Evolutionary conservation across 2,329 filamentous ascomycete genomes (phyloP).

Genomic region (Xylaria sp.): DNA sequence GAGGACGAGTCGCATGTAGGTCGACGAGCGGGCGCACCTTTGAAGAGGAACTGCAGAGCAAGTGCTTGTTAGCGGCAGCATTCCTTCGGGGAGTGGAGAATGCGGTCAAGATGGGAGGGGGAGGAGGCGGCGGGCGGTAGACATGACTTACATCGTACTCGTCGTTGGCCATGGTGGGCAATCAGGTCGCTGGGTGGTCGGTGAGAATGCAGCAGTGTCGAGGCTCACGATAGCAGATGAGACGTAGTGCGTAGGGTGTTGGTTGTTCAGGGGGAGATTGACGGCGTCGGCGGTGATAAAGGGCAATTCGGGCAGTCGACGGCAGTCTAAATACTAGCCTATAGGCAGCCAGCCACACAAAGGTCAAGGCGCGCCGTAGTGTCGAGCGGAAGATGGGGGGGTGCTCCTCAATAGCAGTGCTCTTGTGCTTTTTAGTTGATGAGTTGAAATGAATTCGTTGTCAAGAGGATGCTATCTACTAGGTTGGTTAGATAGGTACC

Average conservation of each 20-base stretch:
- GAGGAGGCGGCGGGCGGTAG: slow-evolving; percentile 32
- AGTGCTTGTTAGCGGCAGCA: slow-evolving; percentile 47
- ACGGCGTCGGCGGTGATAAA: slow-evolving; percentile 35
- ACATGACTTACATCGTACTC: slow-evolving; percentile 91
- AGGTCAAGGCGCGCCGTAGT: slow-evolving; percentile 38
- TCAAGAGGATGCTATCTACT: slow-evolving; percentile 25
- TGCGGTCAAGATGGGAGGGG: slow-evolving; percentile 44
- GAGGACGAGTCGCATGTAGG: slow-evolving; percentile 38
- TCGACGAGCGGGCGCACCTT: slow-evolving; percentile 68
- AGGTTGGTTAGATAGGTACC: slow-evolving; percentile 32
- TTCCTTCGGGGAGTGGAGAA: slow-evolving; percentile 37
- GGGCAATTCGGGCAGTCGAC: slow-evolving; percentile 31
- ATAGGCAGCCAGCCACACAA: slow-evolving; percentile 36
- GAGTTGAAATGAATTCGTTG: slow-evolving; percentile 22
- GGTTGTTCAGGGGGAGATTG: slow-evolving; percentile 30
- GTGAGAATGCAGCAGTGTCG: slow-evolving; percentile 30
- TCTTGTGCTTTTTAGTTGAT: slow-evolving; percentile 11
- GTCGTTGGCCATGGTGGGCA: slow-evolving; percentile 92
- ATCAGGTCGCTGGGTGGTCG: slow-evolving; percentile 34
- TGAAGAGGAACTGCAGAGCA: slow-evolving; percentile 88
- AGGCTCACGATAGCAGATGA: slow-evolving; percentile 26
- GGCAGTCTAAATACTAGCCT: slow-evolving; percentile 24
- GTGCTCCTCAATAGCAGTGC: slow-evolving; percentile 15
- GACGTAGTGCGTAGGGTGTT: slow-evolving; percentile 2
- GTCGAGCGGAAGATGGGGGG: slow-evolving; percentile 17